Evolutionary conservation across 2,329 filamentous ascomycete species (phyloP).

Genomic region (Dendryphion nanum): DNA sequence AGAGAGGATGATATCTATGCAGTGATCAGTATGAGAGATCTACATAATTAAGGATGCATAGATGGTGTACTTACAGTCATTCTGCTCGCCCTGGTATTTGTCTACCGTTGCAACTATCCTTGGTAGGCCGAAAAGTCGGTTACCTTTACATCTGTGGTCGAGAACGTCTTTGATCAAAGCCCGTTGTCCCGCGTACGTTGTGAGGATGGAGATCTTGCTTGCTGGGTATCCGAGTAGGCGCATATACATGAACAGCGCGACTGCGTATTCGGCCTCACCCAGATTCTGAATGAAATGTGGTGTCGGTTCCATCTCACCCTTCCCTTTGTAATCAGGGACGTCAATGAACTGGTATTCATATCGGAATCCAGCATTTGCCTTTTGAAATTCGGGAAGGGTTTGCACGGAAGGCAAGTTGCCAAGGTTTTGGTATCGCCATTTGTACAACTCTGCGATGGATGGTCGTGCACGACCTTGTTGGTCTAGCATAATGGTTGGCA

Average conservation of each 20-base stretch:
- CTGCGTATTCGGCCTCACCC: constrained; percentile 94
- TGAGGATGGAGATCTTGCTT: constrained; percentile 78
- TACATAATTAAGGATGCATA: constrained; percentile 12
- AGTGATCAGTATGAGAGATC: background rate
- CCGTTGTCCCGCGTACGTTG: constrained; percentile 89
- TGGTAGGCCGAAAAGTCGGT: constrained; percentile 82
- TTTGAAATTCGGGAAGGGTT: constrained; percentile 66
- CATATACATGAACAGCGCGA: constrained; percentile 97
- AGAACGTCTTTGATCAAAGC: constrained; percentile 88
- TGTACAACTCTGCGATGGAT: constrained; percentile 84
- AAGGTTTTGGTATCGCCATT: constrained; percentile 84
- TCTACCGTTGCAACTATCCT: constrained; percentile 92
- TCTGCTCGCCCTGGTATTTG: constrained; percentile 99
- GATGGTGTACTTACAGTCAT: constrained; percentile 76
- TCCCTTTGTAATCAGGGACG: constrained; percentile 87
- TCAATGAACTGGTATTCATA: constrained; percentile 97
- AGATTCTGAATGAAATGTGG: constrained; percentile 96
- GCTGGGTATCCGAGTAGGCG: constrained; percentile 89
- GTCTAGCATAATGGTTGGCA: constrained; percentile 87
- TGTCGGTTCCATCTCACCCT: constrained; percentile 78
- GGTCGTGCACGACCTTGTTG: constrained; percentile 90
- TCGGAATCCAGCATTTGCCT: constrained; percentile 86
- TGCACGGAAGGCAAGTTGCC: constrained; percentile 76
- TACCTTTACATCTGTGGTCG: constrained; percentile 76
- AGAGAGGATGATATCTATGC: constrained; percentile 85